Evolutionary conservation across 345 rosid species (phyloP).

Genomic region (Eucalyptus victrix): DNA sequence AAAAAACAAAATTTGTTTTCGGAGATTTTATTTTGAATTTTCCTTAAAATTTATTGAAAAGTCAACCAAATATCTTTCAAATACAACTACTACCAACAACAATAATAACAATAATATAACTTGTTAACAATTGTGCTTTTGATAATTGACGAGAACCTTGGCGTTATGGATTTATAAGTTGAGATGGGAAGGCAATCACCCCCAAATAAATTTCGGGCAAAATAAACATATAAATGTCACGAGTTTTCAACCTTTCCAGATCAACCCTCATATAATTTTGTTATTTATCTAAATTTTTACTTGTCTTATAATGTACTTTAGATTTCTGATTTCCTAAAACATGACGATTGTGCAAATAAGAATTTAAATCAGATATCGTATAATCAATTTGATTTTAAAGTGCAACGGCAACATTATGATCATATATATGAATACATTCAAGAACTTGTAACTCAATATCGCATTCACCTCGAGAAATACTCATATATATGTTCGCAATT

Average conservation of each 20-base stretch:
- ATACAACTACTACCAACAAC: background rate
- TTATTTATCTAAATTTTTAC: background rate
- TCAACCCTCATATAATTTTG: background rate
- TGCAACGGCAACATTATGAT: no score
- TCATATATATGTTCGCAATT: no score
- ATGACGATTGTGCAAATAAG: background rate
- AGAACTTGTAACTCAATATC: background rate
- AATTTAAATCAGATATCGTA: no score
- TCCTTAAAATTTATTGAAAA: rapidly evolving
- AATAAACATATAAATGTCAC: no score
- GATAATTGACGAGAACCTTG: background rate
- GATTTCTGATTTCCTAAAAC: no score
- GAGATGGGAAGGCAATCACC: background rate
- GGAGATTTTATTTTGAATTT: no score
- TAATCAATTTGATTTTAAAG: no score
- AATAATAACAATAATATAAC: background rate
- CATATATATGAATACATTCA: no score
- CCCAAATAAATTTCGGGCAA: background rate
- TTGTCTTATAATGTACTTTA: background rate
- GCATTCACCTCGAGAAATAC: no score
- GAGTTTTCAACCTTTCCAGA: background rate
- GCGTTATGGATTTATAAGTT: background rate
- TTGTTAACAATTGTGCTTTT: background rate
- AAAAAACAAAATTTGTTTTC: no score
- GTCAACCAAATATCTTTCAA: no score